Base-by-base conservation (phyloP, 2,329 filamentous ascomycete species). In the Diaporthe humulicola region DNA sequence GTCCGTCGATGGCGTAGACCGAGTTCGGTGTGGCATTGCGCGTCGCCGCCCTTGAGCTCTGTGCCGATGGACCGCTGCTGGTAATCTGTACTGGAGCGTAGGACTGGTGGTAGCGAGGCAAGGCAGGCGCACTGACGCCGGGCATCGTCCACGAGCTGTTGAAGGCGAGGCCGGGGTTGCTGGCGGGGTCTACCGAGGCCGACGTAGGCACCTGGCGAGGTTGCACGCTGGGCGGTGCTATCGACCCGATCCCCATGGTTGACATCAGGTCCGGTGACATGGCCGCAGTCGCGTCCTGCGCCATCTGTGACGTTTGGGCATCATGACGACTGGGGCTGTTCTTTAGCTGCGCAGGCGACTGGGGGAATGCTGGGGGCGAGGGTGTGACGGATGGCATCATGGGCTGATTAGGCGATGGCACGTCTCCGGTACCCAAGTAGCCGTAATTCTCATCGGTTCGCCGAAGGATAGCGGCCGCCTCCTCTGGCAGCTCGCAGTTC, bases 401-500 rank as follows among this genome's bases (percentile, higher is more conserved):
- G 58, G 79, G 84, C 79, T 74, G 79, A 28, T 78, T 77, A n/a
- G 90, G 90, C 2, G 91, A 92, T 2, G 89, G 88, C 9, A 91
- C 87, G 70, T 92, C 91, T 0, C 89, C 88, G 71, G 89, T 89
- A 80, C 85, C 91, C 78, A 93, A 95, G 2, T 89, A 90, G 1
- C 95, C 95, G 83, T 94, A 98, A 83, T 93, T 96, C 58, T 90
- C 87, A 80, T 97, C 94, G 2, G 95, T 93, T 48, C 95, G 90
- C 66, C 91, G 88, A n/a, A 98, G 89, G 2, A 97, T 91, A 2
- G 89, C 85, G 0, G 90, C 88, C 0, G 96, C 96, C 83, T 98
- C 96, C 75, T 95, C 93, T 0, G 97, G 96, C 14, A 98, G 84
- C 73, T 95, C 92, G 57, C 98, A 93, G 25, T 93, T 93, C 96